Evolutionary conservation across 352 stramenopile species (phyloP).

Genomic region (Globisporangium cederbergense): DNA sequence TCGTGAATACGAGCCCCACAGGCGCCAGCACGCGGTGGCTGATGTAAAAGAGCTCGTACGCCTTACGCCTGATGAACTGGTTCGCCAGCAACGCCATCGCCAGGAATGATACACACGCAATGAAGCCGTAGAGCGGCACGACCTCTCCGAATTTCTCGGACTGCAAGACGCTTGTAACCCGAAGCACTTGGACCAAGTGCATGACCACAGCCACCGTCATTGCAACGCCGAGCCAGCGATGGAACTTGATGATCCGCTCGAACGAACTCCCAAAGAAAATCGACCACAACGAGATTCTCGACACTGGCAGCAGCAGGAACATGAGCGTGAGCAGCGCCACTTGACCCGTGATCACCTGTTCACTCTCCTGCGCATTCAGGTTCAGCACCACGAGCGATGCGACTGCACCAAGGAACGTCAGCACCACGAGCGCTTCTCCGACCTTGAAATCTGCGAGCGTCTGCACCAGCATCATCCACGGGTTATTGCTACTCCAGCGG

Average conservation of each 20-base stretch:
- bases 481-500: constrained; percentile 31
- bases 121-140: constrained; percentile 54
- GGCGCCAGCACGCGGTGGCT: constrained; percentile 68
- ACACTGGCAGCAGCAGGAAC: constrained; percentile 74
- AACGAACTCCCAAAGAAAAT: constrained; percentile 73
- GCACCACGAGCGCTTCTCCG: constrained; percentile 57
- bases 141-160: constrained; percentile 53
- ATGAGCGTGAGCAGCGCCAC: constrained; percentile 67
- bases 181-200: constrained; percentile 48
- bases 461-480: constrained; percentile 48
- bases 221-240: constrained; percentile 71
- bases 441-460: constrained; percentile 50
- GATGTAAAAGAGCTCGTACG: constrained; percentile 80
- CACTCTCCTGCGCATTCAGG: constrained; percentile 28
- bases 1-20: constrained; percentile 71
- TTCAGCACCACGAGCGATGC: constrained; percentile 31
- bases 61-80: constrained; percentile 61
- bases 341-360: constrained; percentile 50
- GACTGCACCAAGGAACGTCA: constrained; percentile 59
- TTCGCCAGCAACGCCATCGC: constrained; percentile 48
- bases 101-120: constrained; percentile 60
- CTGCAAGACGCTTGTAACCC: constrained; percentile 36
- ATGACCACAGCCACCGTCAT: constrained; percentile 54
- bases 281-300: constrained; percentile 58
- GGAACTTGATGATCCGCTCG: constrained; percentile 83